phyloP scores from a whole-genome alignment of 1,284 basidiomycete genomes.

The Ustilago lituana region DNA sequence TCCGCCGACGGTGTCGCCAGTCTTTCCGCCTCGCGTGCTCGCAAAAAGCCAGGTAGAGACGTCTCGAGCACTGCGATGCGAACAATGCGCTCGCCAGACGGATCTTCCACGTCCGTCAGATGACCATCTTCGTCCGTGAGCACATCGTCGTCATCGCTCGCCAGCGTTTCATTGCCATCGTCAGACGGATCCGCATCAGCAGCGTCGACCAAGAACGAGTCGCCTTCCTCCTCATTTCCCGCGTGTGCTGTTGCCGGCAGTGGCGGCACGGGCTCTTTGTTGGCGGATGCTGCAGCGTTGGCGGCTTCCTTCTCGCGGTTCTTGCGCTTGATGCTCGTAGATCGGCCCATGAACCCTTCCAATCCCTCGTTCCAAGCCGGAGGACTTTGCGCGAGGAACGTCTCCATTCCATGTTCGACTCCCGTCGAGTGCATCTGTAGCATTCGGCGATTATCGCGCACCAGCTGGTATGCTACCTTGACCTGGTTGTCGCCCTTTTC shows the following conservation, averaged over 20 bases:
- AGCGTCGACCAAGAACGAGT: slow-evolving; percentile 32
- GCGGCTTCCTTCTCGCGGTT: slow-evolving; percentile 19
- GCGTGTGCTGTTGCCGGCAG: slow-evolving; percentile 20
- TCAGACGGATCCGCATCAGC: slow-evolving; percentile 52
- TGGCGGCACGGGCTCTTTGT: slow-evolving; percentile 25
- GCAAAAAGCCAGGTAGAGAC: slow-evolving; percentile 43
- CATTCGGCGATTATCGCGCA: slow-evolving; percentile 86
- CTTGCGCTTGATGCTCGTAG: slow-evolving; percentile 51
- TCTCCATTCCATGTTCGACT: slow-evolving; percentile 68
- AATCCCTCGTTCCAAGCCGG: slow-evolving; percentile 71
- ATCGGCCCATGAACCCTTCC: slow-evolving; percentile 55
- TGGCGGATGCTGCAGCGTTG: slow-evolving; percentile 2
- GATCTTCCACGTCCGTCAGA: slow-evolving; percentile 47
- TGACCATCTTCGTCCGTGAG: slow-evolving; percentile 52
- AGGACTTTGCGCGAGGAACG: slow-evolving; percentile 70
- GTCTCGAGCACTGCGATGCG: slow-evolving; percentile 58
- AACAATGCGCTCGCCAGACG: slow-evolving; percentile 29
- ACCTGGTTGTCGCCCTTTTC: slow-evolving; percentile 91
- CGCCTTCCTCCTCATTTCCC: slow-evolving; percentile 28
- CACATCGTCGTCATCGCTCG: slow-evolving; percentile 55
- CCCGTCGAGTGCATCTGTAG: slow-evolving; percentile 74
- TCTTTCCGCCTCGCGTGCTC: slow-evolving; percentile 36
- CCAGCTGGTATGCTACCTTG: slow-evolving; percentile 94
- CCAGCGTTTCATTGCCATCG: slow-evolving; percentile 52
- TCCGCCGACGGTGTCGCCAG: slow-evolving; percentile 41